Percentiles rank a stretch among this genome's conserved stretches.
These are phyloP conservation scores for Violaceomyces palustris DNA, from an alignment of 1,284 basidiomycete species.

Conservation along the genomic window DNA sequence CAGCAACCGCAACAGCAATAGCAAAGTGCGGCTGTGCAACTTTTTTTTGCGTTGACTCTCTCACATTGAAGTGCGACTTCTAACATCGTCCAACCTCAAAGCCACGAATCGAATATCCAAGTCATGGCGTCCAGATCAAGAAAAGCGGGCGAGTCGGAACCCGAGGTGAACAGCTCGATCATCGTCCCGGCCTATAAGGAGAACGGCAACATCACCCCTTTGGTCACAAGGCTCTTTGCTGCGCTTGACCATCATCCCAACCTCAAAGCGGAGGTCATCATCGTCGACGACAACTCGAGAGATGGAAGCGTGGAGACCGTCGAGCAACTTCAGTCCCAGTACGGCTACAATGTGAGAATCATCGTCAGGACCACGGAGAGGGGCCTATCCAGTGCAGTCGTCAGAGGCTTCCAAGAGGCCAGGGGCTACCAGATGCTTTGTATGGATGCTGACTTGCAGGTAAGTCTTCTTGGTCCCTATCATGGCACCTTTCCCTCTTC, in stretches of 20 bases:
- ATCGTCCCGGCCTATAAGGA: conserved; percentile 25
- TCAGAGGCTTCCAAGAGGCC: conserved; percentile 56
- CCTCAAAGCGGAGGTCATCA: conserved; percentile 11
- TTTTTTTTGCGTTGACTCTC: no score
- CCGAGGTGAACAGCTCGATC: no score
- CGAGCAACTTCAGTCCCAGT: conserved; percentile 13
- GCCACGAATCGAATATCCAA: no score
- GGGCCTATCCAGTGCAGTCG: conserved; percentile 56
- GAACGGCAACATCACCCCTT: conserved; percentile 50
- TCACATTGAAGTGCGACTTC: no score
- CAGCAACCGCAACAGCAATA: no score
- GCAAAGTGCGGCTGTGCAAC: no score
- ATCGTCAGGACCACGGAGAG: conserved; percentile 56
- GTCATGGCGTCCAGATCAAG: no score
- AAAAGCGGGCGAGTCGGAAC: no score
- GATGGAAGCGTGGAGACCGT: conserved; percentile 25
- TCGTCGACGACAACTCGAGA: conserved; percentile 30
- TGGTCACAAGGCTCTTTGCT: conserved; percentile 55
- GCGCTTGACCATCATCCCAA: conserved; percentile 11
- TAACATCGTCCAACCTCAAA: no score
- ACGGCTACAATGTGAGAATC: conserved; percentile 57
- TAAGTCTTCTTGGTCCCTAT: no score
- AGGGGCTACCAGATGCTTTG: conserved; percentile 55
- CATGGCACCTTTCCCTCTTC: no score
- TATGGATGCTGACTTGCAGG: conserved; percentile 58